Conservation (phyloP, 805 yeast species). For the Yamadazyma phyllophila region DNA sequence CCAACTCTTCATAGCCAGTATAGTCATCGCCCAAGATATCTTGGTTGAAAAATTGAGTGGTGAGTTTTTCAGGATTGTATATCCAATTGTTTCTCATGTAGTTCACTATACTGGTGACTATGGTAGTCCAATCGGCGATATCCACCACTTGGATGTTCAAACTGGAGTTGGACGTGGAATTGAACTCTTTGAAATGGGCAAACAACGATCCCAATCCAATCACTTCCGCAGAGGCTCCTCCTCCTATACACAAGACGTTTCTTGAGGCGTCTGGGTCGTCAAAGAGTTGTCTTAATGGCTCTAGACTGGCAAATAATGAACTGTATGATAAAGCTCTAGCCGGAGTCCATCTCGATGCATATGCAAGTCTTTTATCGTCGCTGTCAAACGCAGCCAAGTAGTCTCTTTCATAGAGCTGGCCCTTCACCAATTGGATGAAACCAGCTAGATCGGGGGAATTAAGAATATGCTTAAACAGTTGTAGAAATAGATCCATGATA, state of each 20-base stretch:
- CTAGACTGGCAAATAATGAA: conserved; percentile 57
- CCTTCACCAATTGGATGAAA: conserved; percentile 67
- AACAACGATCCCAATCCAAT: conserved; percentile 62
- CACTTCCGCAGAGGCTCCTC: conserved; percentile 87
- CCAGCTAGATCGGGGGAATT: conserved; percentile 34
- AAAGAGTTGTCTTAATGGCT: conserved; percentile 38
- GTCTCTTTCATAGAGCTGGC: conserved; percentile 66
- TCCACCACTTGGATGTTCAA: conserved; percentile 61
- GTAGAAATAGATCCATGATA: conserved; percentile 36
- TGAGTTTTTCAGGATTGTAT: conserved; percentile 29
- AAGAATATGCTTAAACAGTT: conserved; percentile 30
- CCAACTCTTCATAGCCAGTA: conserved; percentile 17
- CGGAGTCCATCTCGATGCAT: conserved; percentile 84
- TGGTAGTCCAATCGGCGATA: conserved; percentile 72
- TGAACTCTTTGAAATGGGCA: conserved; percentile 35
- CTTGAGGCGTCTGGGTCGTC: conserved; percentile 27
- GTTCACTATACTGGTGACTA: conserved; percentile 44
- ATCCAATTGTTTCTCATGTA: conserved; percentile 56
- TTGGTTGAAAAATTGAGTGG: conserved; percentile 25
- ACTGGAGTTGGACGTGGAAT: conserved; percentile 29
- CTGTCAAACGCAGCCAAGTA: conserved; percentile 66
- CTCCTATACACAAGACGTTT: conserved; percentile 68
- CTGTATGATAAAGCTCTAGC: conserved; percentile 74
- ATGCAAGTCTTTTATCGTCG: conserved; percentile 66
- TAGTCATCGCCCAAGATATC: conserved; percentile 27